A percentile compares a stretch with the other conserved stretches of the same genome.
phyloP scores from a whole-genome alignment of 306 rosid species.

The Ochetophila trinervis region DNA sequence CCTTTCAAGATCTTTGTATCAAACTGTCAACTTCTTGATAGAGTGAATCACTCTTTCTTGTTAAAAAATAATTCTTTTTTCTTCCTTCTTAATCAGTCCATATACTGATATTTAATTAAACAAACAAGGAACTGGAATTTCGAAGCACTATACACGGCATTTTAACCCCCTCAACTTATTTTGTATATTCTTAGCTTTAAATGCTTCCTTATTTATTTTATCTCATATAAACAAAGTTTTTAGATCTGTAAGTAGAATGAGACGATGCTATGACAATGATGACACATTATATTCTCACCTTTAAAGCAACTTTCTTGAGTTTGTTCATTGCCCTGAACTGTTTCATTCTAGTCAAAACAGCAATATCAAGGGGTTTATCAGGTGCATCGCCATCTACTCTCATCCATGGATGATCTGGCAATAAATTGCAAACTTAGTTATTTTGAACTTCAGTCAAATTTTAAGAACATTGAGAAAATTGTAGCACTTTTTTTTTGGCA shows the following conservation, averaged over 20 bases:
- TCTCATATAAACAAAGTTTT: constrained; percentile 4
- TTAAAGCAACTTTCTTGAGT: constrained; percentile 90
- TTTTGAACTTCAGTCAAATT: constrained; percentile 7
- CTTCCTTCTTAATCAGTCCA: not conserved
- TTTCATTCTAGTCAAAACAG: constrained; percentile 88
- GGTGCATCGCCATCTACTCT: constrained; percentile 91
- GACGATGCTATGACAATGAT: constrained; percentile 1
- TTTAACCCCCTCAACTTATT: not conserved
- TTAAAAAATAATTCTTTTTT: not conserved
- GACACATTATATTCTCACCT: constrained; percentile 45
- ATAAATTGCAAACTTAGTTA: constrained; percentile 1
- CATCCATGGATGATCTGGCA: constrained; percentile 96
- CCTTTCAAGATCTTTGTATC: not conserved
- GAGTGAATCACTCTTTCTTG: not conserved
- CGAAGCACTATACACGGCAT: not conserved
- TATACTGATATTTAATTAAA: too few relatives aligned
- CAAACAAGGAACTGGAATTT: not conserved
- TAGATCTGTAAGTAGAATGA: constrained; percentile 3
- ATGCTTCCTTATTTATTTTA: not conserved
- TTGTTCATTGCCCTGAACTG: constrained; percentile 99
- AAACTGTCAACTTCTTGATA: not conserved
- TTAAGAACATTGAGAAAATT: constrained; percentile 9
- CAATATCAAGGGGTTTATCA: constrained; percentile 91
- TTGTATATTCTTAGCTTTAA: not conserved
- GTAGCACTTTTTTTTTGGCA: not conserved